Percentiles rank a stretch among this genome's conserved stretches.
These are phyloP conservation scores for Parathielavia appendiculata DNA, from an alignment of 495 filamentous ascomycete species.

Conservation along the genomic window DNA sequence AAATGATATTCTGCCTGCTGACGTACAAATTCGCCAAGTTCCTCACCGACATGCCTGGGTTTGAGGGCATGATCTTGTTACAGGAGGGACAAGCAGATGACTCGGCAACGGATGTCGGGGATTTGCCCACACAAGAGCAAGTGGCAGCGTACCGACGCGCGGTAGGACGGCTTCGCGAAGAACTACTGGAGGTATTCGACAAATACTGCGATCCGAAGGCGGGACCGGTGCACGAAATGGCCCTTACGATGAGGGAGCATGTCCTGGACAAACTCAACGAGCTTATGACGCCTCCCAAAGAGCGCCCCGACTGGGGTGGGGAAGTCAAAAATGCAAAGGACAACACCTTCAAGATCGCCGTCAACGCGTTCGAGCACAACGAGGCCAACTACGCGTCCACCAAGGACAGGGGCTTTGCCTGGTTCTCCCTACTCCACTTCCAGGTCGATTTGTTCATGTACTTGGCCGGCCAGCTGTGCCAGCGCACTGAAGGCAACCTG, in stretches of 20 bases:
- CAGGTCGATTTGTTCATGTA: constrained; percentile 52
- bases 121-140: constrained; percentile 32
- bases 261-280: constrained; percentile 42
- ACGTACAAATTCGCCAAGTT: constrained; percentile 48
- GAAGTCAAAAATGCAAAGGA: constrained; percentile 39
- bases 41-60: constrained; percentile 40
- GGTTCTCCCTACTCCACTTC: constrained; percentile 49
- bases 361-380: constrained; percentile 42
- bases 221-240: constrained; percentile 55
- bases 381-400: constrained; percentile 36
- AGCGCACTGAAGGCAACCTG: constrained; percentile 44
- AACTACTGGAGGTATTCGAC: constrained; percentile 46
- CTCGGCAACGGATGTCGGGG: not conserved
- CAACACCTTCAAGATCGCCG: constrained; percentile 44
- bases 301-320: constrained; percentile 40
- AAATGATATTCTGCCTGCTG: constrained; percentile 64
- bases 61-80: constrained; percentile 42
- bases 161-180: constrained; percentile 41
- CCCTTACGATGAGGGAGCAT: constrained; percentile 42
- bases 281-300: constrained; percentile 40
- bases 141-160: constrained; percentile 47
- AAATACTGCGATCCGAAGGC: constrained; percentile 56
- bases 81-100: constrained; percentile 20
- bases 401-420: constrained; percentile 40
- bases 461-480: constrained; percentile 47